A percentile compares a stretch with the other conserved stretches of the same genome.
Evolutionary conservation across 176 grass and related monocot species (phyloP).

Genomic region (Oryza meridionalis): DNA sequence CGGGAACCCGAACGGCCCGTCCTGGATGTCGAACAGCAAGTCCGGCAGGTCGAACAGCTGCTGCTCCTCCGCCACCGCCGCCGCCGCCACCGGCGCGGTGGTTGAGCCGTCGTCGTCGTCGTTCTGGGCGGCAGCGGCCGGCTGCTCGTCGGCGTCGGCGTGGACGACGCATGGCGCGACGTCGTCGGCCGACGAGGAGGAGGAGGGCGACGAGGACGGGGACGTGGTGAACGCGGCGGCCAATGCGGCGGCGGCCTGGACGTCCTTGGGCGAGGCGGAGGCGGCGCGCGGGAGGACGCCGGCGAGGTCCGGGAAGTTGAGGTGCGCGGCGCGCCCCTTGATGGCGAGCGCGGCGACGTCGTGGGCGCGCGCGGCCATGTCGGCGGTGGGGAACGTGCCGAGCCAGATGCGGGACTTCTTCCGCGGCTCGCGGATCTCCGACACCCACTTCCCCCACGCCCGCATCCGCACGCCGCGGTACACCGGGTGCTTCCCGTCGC

Average conservation of each 20-base stretch:
- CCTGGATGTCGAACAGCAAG: slow-evolving; percentile 65
- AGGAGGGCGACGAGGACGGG: neutral
- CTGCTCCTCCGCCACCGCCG: slow-evolving; percentile 48
- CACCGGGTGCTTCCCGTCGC: slow-evolving; percentile 79
- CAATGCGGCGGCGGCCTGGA: slow-evolving; percentile 86
- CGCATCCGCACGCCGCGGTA: slow-evolving; percentile 96
- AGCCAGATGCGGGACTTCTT: slow-evolving; percentile 99
- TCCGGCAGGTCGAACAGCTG: slow-evolving; percentile 87
- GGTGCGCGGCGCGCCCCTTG: slow-evolving; percentile 79
- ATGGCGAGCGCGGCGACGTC: slow-evolving; percentile 89
- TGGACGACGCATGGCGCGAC: slow-evolving; percentile 3
- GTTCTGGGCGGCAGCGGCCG: neutral
- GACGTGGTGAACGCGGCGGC: slow-evolving; percentile 54
- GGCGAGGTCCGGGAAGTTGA: slow-evolving; percentile 92
- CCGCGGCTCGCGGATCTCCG: slow-evolving; percentile 96
- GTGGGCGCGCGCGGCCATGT: slow-evolving; percentile 96
- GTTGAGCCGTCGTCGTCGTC: neutral
- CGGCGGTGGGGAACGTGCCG: slow-evolving; percentile 79
- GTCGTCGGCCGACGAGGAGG: too few species aligned
- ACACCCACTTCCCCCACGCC: slow-evolving; percentile 98
- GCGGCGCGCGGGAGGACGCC: slow-evolving; percentile 67
- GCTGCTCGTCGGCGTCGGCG: slow-evolving; percentile 8
- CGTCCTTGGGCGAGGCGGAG: slow-evolving; percentile 75
- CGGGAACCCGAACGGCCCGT: slow-evolving; percentile 50
- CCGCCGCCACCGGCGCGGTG: neutral